Conservation (phyloP, 2,329 filamentous ascomycete genomes). For the Davidsoniella neocaledoniae region DNA sequence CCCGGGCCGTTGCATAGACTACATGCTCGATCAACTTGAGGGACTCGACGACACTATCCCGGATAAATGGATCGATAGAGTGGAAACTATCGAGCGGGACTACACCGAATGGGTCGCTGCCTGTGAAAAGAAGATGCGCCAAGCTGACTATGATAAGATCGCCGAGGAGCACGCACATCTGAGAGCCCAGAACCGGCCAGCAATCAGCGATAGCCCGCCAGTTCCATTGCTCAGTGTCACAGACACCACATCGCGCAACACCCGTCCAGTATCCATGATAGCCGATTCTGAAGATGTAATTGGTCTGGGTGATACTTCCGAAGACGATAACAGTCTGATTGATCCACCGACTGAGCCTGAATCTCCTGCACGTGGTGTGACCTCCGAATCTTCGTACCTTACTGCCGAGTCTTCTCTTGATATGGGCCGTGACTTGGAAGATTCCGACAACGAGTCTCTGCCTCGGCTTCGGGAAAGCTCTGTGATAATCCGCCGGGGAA, state of each 20-base stretch:
- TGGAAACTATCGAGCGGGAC: conserved; percentile 62
- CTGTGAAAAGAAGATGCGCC: conserved; percentile 57
- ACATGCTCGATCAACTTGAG: conserved; percentile 74
- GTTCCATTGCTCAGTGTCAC: conserved; percentile 8
- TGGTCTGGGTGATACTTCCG: not conserved
- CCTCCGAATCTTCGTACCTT: not conserved
- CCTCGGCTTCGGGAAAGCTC: not conserved
- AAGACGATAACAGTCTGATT: conserved; percentile 4
- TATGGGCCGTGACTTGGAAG: conserved; percentile 5
- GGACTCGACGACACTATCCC: conserved; percentile 71
- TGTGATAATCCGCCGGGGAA: conserved; percentile 5
- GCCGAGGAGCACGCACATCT: conserved; percentile 8
- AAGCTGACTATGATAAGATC: conserved; percentile 32
- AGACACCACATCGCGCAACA: not conserved
- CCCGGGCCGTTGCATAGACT: conserved; percentile 60
- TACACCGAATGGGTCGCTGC: conserved; percentile 69
- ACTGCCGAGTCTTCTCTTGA: conserved; percentile 5
- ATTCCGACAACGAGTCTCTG: conserved; percentile 5
- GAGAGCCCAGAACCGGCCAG: not conserved
- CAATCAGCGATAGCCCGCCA: not conserved
- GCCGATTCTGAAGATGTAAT: not conserved
- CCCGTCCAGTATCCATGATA: conserved; percentile 5
- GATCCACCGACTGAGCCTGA: conserved; percentile 2
- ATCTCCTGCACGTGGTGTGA: not conserved
- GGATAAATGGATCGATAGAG: conserved; percentile 69